Evolutionary conservation across 345 rosid species (phyloP), one percentile per base, ranked within the genome.

Genomic region (Populus pruinosa): DNA sequence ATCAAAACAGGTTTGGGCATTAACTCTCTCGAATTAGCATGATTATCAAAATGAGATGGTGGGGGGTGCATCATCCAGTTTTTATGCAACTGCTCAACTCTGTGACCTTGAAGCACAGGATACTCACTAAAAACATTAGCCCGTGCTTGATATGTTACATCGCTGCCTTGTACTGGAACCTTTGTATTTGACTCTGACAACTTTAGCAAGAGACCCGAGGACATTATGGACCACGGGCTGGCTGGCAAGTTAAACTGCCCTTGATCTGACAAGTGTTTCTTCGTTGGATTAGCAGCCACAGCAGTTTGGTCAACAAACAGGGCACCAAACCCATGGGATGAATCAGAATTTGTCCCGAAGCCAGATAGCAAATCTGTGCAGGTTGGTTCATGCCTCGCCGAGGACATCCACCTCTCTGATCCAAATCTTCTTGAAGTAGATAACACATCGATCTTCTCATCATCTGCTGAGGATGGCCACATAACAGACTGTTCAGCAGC

Each of bases 291-390:
- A 69, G 67, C 59, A 43, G 67, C 76, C 31, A 67, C 43, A 27
- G 78, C 64, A 55, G 74, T 43, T 71, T 63, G 83, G 69, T 84
- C 82, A 59, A 77, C 67, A 79, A 44, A 74, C 6, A 72, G 39
- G 18, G 70, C 56, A 81, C 70, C 29, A 59, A 43, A 80, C 13
- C 74, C 76, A 66, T 50, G 85, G 66, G 82, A 80, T 18, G 82
- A 62, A 43, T 82, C 86, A 44, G 69, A 39, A 75, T 65, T 66
- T 75, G 66, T 61, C 50, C 83, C 79, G 29, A 86, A 75, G 70
- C 86, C 87, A 12, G 88, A 82, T n/a, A 83, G 61, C 67, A 79
- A 56, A 85, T 83, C 83, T 23, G 79, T 85, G 73, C 71, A 79
- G 47, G 79, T 82, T 41, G 82, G 79, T 67, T 80, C 86, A 23